phyloP scores from a whole-genome alignment of 805 yeast species.

The Pichia sporocuriosa region DNA sequence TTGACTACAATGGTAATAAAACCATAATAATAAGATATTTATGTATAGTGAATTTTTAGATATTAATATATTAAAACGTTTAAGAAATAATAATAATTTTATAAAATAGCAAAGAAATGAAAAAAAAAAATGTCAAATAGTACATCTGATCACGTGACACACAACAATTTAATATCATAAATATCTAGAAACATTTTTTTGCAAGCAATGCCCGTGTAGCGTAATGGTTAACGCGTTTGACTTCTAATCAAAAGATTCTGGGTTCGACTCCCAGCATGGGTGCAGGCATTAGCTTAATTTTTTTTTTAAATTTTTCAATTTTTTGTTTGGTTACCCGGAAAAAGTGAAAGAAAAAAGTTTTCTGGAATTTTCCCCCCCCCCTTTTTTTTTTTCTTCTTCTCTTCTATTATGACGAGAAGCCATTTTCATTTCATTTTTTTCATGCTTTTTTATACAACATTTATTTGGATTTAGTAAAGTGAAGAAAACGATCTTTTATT shows the following conservation, averaged over 20 bases:
- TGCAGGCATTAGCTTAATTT: conserved; percentile 22
- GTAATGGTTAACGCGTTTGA: conserved; percentile 64
- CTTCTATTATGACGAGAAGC: background rate
- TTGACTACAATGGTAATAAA: no score
- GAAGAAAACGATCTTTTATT: no score
- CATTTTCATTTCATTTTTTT: background rate
- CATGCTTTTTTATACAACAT: no score
- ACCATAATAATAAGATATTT: no score
- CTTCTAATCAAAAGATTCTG: conserved; percentile 61
- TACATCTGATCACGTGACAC: no score
- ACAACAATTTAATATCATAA: background rate
- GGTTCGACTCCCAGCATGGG: conserved; percentile 54
- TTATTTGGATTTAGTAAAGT: no score
- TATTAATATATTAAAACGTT: no score
- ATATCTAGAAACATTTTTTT: background rate
- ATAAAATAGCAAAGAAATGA: no score
- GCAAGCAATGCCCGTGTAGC: conserved; percentile 44
- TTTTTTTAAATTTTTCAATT: conserved; percentile 1
- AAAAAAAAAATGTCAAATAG: no score
- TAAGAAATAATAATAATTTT: no score
- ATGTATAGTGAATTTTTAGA: no score
- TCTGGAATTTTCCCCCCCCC: background rate
- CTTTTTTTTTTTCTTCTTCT: background rate
- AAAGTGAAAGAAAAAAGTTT: background rate
- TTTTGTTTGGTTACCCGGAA: conserved; percentile 6